Evolutionary conservation across 2,329 filamentous ascomycete species (phyloP).

Genomic region (Stylonectria norvegica): DNA sequence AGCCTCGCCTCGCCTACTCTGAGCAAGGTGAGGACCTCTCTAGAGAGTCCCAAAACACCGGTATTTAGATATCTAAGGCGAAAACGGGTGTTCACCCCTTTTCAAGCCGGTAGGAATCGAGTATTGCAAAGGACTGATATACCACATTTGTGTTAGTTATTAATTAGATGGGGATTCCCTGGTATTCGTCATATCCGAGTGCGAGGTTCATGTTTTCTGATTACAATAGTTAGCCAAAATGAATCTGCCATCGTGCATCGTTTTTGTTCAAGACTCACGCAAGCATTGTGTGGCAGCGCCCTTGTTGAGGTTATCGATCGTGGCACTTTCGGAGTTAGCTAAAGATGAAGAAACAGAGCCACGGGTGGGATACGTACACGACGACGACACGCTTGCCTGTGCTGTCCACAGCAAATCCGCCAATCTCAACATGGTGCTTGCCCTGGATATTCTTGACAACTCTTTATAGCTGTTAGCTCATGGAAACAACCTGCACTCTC

Average conservation of each 20-base stretch:
- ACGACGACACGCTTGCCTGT: conserved; percentile 92
- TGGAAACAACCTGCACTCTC: background rate
- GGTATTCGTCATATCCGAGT: conserved; percentile 83
- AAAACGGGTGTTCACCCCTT: background rate
- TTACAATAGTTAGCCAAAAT: conserved; percentile 48
- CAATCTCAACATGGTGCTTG: conserved; percentile 89
- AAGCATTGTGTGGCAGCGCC: conserved; percentile 90
- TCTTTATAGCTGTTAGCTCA: background rate
- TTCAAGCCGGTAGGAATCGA: background rate
- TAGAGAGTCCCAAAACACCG: background rate
- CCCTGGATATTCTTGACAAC: conserved; percentile 78
- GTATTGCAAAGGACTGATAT: background rate
- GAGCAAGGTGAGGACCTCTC: background rate
- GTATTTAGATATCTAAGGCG: background rate
- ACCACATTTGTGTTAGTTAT: background rate
- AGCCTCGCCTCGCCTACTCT: background rate
- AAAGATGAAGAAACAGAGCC: conserved; percentile 1
- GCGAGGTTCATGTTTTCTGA: conserved; percentile 90
- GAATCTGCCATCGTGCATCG: conserved; percentile 3
- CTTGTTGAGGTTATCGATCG: conserved; percentile 92
- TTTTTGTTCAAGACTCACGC: conserved; percentile 55
- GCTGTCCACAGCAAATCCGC: conserved; percentile 86
- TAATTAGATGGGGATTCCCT: conserved; percentile 64
- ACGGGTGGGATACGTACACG: conserved; percentile 39
- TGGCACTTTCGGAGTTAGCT: conserved; percentile 51